Conservation (phyloP, 2,329 filamentous ascomycete species). For the Orbilia ellipsospora region DNA sequence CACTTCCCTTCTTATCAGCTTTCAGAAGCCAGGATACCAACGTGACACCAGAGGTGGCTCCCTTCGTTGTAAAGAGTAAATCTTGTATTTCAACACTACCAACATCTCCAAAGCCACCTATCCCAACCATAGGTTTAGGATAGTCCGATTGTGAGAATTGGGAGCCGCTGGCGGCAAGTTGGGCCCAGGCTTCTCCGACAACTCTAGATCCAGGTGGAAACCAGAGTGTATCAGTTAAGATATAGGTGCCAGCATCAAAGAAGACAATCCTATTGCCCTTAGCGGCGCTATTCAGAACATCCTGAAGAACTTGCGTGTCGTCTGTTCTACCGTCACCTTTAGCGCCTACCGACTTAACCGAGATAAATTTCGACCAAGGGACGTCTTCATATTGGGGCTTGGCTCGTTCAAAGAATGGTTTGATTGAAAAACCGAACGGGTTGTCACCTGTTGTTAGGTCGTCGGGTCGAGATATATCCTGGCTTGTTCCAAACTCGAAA, state of each 20-base stretch:
- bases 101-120: conserved; percentile 71
- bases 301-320: conserved; percentile 19
- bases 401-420: conserved; percentile 65
- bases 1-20: conserved; percentile 62
- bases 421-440: background rate
- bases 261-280: conserved; percentile 66
- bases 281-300: conserved; percentile 67
- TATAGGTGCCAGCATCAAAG: conserved; percentile 70
- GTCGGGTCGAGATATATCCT: background rate
- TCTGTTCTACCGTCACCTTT: conserved; percentile 33
- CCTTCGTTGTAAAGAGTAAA: conserved; percentile 75
- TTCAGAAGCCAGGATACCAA: conserved; percentile 79
- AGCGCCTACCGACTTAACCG: conserved; percentile 61
- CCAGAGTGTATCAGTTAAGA: conserved; percentile 66
- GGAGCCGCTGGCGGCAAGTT: conserved; percentile 64
- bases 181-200: conserved; percentile 62
- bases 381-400: conserved; percentile 69
- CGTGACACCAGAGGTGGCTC: conserved; percentile 73
- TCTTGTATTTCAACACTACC: conserved; percentile 77
- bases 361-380: conserved; percentile 63
- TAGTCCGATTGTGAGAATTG: conserved; percentile 68
- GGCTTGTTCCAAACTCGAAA: background rate
- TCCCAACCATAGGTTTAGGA: conserved; percentile 73
- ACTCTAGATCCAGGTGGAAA: conserved; percentile 64
- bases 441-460: background rate